phyloP scores from a whole-genome alignment of 768 basidiomycete species.

The Mycena sanguinolenta region DNA sequence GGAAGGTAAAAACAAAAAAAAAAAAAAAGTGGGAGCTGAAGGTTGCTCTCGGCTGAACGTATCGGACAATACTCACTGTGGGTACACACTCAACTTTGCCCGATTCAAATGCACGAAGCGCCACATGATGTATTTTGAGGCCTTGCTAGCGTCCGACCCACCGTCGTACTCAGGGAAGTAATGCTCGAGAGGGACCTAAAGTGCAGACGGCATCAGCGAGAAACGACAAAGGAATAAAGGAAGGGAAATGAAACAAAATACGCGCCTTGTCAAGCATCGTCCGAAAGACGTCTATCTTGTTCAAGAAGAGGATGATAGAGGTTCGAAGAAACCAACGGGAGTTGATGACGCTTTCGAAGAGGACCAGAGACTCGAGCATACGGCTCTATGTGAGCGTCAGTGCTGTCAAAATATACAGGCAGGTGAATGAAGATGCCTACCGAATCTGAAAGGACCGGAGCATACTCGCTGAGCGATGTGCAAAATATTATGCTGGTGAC shows the following conservation, averaged over 20 bases:
- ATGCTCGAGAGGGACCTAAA: conserved; percentile 76
- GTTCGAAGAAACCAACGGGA: conserved; percentile 64
- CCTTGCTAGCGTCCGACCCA: conserved; percentile 91
- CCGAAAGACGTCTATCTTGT: conserved; percentile 63
- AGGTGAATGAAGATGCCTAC: conserved; percentile 42
- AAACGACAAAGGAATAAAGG: not conserved
- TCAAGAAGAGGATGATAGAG: conserved; percentile 57
- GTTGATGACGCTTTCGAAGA: conserved; percentile 75
- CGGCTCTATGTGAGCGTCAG: not conserved
- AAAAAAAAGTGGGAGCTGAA: too few relatives aligned
- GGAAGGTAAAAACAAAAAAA: too few relatives aligned
- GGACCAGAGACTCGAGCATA: conserved; percentile 55
- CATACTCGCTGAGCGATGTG: conserved; percentile 44
- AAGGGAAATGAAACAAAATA: not conserved
- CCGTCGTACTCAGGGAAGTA: conserved; percentile 93
- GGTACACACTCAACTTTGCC: conserved; percentile 84
- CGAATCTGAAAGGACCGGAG: conserved; percentile 53
- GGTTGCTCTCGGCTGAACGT: too few relatives aligned
- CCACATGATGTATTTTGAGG: conserved; percentile 95
- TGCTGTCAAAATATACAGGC: not conserved
- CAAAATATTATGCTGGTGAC: conserved; percentile 82
- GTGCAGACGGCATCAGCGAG: not conserved
- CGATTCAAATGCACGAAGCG: conserved; percentile 93
- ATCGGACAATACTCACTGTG: not conserved
- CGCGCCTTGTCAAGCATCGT: conserved; percentile 58